Evolutionary conservation across 257 asterid species (phyloP), one percentile per base, ranked within the genome.

Genomic region (Ilex asprella): DNA sequence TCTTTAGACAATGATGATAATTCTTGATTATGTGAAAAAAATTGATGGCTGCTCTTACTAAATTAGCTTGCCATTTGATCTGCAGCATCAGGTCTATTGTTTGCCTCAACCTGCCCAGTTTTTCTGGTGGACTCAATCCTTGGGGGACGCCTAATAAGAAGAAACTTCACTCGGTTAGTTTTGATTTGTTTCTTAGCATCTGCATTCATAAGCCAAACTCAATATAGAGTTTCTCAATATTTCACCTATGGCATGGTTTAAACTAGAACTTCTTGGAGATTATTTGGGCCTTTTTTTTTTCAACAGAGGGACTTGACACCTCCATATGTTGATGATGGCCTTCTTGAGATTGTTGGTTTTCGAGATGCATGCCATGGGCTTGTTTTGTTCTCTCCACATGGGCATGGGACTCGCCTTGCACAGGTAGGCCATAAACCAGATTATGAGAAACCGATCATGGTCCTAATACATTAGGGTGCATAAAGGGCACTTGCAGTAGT

Each of bases 321-420:
- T 16, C 57, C 57, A 53, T 53, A 53, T n/a, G 57, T 53, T 53
- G 57, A 53, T 53, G 57, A 53, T 53, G 57, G 57, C 57, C 30
- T 53, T 53, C 57, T 53, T n/a, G 57, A 53, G 30, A 10, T 53
- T 14, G 57, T 53, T 53, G 57, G 57, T 14, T 53, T 53, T 53
- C 57, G 57, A 53, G 30, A 53, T 53, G 57, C 57, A 8, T 53
- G 57, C 8, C 57, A 53, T 53, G 57, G 57, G 30, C 57, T 53
- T 53, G 57, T 21, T 53, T 21, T 53, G 30, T 21, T 53, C 15
- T 15, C 10, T 16, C 57, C 57, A 7, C 14, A 53, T 16, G 57
- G 57, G 2, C 57, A 53, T 53, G 57, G 57, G 30, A 53, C 57
- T 53, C 57, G 57, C 15, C 30, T 53, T 5, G 57, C 57, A 14